These are phyloP conservation scores for Coprinopsis strossmayeri DNA, from an alignment of 768 basidiomycete genomes.

Conservation along the genomic window DNA sequence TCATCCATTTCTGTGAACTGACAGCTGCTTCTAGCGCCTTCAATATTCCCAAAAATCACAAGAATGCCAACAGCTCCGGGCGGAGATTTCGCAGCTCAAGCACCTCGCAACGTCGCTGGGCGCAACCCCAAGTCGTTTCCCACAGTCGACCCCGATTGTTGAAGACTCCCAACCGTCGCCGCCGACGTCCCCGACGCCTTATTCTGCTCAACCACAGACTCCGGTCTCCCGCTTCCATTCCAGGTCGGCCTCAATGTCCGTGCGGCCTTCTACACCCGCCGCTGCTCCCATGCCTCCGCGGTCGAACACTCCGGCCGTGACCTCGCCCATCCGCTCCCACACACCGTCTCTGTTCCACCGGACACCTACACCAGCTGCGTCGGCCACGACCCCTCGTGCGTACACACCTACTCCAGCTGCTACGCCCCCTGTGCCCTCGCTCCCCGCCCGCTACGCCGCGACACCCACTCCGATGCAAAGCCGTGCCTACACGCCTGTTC, in stretches of 20 bases:
- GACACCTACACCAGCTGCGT: constrained; percentile 16
- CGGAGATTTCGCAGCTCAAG: constrained; percentile 56
- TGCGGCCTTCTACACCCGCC: constrained; percentile 41
- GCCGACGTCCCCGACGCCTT: constrained; percentile 27
- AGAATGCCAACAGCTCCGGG: constrained; percentile 62
- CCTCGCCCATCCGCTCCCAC: constrained; percentile 28
- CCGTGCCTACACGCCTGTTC: constrained; percentile 18
- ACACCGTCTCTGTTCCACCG: constrained; percentile 29
- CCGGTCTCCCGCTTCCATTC: constrained; percentile 45
- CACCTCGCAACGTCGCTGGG: constrained; percentile 37
- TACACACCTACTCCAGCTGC: constrained; percentile 18
- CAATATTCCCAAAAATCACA: constrained; percentile 62
- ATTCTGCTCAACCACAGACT: constrained; percentile 28
- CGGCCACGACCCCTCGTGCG: constrained; percentile 20
- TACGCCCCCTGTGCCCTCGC: constrained; percentile 22
- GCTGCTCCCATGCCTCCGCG: constrained; percentile 20
- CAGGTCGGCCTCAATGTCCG: constrained; percentile 50
- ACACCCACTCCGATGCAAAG: constrained; percentile 16
- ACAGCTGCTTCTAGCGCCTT: constrained; percentile 38
- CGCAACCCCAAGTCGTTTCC: constrained; percentile 26
- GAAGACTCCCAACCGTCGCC: constrained; percentile 32
- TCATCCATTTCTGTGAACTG: constrained; percentile 10
- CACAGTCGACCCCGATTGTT: constrained; percentile 27
- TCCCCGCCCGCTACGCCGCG: constrained; percentile 18
- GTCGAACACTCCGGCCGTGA: constrained; percentile 39